Conservation (phyloP, 352 stramenopile genomes). For the Globisporangium radiosum region DNA sequence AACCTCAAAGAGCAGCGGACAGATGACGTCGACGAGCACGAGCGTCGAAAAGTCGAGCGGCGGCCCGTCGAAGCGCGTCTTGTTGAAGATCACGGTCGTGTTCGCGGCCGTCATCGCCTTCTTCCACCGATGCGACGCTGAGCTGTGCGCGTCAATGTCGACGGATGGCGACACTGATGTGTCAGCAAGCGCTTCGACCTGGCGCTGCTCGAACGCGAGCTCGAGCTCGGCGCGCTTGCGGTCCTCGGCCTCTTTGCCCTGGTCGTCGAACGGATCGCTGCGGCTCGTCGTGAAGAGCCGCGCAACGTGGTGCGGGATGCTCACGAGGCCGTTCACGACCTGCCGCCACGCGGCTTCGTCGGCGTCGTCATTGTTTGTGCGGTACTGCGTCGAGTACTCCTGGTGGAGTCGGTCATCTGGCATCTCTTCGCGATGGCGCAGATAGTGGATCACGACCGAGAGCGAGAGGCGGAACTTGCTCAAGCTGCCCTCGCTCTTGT, state of each 20-base stretch:
- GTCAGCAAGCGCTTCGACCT: conserved; percentile 16
- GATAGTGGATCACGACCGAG: conserved; percentile 79
- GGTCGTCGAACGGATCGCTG: conserved; percentile 65
- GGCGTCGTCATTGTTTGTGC: conserved; percentile 37
- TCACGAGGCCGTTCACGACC: conserved; percentile 33
- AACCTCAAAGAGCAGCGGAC: conserved; percentile 73
- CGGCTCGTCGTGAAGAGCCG: conserved; percentile 31
- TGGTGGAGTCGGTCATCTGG: conserved; percentile 66
- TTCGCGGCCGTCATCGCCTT: conserved; percentile 58
- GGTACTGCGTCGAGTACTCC: conserved; percentile 36
- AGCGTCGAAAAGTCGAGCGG: conserved; percentile 81
- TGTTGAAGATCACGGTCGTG: conserved; percentile 66
- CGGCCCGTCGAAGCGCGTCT: conserved; percentile 72
- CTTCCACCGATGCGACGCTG: conserved; percentile 57
- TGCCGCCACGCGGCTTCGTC: conserved; percentile 60
- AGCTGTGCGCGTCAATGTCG: conserved; percentile 6
- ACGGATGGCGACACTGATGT: not conserved
- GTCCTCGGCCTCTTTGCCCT: conserved; percentile 69
- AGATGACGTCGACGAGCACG: conserved; percentile 79
- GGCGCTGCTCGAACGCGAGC: conserved; percentile 42
- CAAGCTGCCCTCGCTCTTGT: conserved; percentile 76
- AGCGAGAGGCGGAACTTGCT: conserved; percentile 81
- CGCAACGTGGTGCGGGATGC: conserved; percentile 28
- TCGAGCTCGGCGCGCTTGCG: conserved; percentile 58
- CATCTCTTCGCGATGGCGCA: conserved; percentile 76